Evolutionary conservation across 306 rosid species (phyloP).

Genomic region (Sesbania bispinosa): DNA sequence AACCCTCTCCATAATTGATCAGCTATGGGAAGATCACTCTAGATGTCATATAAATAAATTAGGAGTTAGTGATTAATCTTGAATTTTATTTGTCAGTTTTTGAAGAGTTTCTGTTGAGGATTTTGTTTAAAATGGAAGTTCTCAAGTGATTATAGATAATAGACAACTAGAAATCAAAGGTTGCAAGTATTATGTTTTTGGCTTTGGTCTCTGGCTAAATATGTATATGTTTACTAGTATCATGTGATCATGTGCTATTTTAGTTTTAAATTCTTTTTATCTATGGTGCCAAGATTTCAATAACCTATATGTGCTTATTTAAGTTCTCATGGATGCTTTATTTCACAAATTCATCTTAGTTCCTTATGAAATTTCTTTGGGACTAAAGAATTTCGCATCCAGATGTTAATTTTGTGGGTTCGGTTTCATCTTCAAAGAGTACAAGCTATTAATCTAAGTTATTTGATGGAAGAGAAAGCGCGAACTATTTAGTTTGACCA

Average conservation of each 20-base stretch:
- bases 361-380: not conserved
- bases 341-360: not conserved
- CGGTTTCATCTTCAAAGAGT: not conserved
- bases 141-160: not conserved
- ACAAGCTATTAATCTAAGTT: not conserved
- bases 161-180: not conserved
- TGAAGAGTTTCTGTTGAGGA: not conserved
- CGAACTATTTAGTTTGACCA: not conserved
- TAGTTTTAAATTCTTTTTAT: too few relatives aligned
- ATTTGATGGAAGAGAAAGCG: not conserved
- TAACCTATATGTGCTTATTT: not conserved
- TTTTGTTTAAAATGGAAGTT: not conserved
- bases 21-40: not conserved
- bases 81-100: not conserved
- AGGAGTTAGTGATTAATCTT: not conserved
- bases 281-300: not conserved
- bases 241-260: constrained; percentile 13
- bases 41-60: constrained; percentile 4
- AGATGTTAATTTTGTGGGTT: not conserved
- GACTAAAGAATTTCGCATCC: not conserved
- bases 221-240: not conserved
- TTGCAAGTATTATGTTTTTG: not conserved
- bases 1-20: constrained; percentile 72
- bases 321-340: not conserved
- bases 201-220: not conserved